Conservation (phyloP, 306 rosid species). For the Prunus mira region DNA sequence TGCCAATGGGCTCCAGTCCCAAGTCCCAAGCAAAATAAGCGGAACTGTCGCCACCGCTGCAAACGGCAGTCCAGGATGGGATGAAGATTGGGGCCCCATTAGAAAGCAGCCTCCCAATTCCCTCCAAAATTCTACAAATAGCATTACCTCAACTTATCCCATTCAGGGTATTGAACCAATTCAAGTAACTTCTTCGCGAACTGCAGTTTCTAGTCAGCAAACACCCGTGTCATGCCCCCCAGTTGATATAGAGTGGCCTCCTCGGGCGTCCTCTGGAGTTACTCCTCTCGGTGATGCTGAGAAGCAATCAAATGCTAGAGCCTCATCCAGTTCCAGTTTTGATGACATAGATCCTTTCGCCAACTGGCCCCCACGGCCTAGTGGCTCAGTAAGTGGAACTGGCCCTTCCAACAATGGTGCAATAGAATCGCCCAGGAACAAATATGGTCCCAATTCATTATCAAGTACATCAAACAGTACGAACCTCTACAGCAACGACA, state of each 20-base stretch:
- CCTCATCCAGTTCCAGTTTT: conserved; percentile 56
- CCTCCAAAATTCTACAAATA: conserved; percentile 36
- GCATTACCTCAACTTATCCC: conserved; percentile 28
- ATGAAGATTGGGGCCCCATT: conserved; percentile 85
- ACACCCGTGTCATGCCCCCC: conserved; percentile 64
- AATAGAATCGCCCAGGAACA: conserved; percentile 38
- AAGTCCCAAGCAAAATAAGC: conserved; percentile 38
- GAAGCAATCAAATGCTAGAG: conserved; percentile 46
- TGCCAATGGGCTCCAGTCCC: conserved; percentile 54
- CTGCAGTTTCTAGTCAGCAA: conserved; percentile 52
- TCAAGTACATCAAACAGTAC: conserved; percentile 48
- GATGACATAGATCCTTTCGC: conserved; percentile 81
- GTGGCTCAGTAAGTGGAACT: conserved; percentile 51
- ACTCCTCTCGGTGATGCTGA: conserved; percentile 50
- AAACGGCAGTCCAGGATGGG: conserved; percentile 70
- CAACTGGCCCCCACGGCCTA: conserved; percentile 87
- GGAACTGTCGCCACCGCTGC: conserved; percentile 39
- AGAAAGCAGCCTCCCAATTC: conserved; percentile 37
- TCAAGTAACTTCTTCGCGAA: conserved; percentile 36
- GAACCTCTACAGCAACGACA: conserved; percentile 46
- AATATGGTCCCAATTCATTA: conserved; percentile 45
- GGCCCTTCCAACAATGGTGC: conserved; percentile 58
- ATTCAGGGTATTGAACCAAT: conserved; percentile 37
- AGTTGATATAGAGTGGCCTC: conserved; percentile 96
- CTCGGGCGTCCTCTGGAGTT: conserved; percentile 47